Percentiles rank a stretch among this genome's conserved stretches.
phyloP scores from a whole-genome alignment of 768 basidiomycete genomes.

The Candolleomyces eurysporus region DNA sequence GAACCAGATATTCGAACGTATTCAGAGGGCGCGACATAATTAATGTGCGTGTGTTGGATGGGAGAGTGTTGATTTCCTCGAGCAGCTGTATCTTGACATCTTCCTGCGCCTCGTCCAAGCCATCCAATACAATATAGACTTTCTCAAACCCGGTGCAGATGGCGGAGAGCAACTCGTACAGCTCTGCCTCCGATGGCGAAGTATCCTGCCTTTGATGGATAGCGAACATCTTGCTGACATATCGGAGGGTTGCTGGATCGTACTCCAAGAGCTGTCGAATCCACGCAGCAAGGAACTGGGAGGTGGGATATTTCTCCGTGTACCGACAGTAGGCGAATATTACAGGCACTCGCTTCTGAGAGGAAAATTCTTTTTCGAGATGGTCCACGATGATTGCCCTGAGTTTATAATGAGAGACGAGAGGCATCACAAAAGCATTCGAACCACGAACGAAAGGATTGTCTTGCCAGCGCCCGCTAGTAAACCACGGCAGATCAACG shows the following conservation, averaged over 20 bases:
- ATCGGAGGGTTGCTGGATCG: neutral
- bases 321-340: conserved; percentile 5
- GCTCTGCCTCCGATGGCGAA: neutral
- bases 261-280: neutral
- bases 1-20: neutral
- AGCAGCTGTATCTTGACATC: neutral
- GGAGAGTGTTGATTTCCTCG: neutral
- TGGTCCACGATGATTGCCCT: neutral
- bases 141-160: neutral
- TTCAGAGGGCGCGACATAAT: conserved; percentile 4
- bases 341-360: neutral
- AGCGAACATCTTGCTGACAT: neutral
- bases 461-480: conserved; percentile 1
- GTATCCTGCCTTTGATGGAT: neutral
- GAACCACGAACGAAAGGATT: neutral
- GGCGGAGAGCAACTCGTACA: neutral
- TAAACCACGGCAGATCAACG: neutral
- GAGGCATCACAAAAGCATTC: no score
- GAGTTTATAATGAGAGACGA: neutral
- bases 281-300: neutral
- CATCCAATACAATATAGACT: neutral
- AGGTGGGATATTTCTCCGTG: neutral
- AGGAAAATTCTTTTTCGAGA: neutral
- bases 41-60: neutral
- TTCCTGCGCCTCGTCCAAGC: neutral